A percentile compares a stretch with the other conserved stretches of the same genome.
These are phyloP conservation scores for Termitomyces sp. DNA, from an alignment of 768 basidiomycete genomes.

Conservation along the genomic window DNA sequence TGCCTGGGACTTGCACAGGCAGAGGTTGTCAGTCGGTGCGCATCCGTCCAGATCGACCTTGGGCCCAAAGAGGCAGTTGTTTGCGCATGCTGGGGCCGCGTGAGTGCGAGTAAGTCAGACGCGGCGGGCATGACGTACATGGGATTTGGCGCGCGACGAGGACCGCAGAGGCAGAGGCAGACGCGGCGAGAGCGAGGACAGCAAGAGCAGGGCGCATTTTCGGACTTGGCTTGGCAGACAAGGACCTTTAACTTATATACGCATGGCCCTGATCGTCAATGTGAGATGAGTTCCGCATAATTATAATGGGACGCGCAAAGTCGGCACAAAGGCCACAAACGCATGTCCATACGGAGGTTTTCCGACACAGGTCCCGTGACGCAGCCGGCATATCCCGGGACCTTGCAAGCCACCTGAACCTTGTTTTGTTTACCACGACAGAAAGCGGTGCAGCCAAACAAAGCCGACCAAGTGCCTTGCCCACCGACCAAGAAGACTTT, in stretches of 20 bases:
- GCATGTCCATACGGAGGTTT: conserved; percentile 3
- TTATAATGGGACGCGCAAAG: conserved; percentile 25
- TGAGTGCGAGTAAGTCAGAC: too few species aligned
- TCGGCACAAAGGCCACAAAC: conserved; percentile 24
- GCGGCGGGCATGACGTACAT: conserved; percentile 19
- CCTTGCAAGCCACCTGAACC: conserved; percentile 53
- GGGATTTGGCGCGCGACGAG: conserved; percentile 35
- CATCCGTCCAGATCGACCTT: conserved; percentile 42
- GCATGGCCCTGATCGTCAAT: background rate
- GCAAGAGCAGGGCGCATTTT: conserved; percentile 53
- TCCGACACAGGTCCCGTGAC: background rate
- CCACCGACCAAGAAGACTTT: conserved; percentile 55
- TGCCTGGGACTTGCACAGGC: conserved; percentile 46
- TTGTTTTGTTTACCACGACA: conserved; percentile 46
- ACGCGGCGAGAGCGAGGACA: conserved; percentile 36
- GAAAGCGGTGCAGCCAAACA: conserved; percentile 28
- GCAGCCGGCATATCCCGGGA: conserved; percentile 20
- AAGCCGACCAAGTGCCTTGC: conserved; percentile 21
- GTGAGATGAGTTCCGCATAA: too few species aligned
- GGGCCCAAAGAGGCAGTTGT: conserved; percentile 34
- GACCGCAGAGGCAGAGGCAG: conserved; percentile 29
- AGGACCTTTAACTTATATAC: background rate
- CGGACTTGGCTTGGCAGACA: background rate
- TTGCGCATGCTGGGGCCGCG: conserved; percentile 42
- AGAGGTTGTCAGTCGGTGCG: conserved; percentile 41